These are phyloP conservation scores for Leishmania guyanensis DNA, from an alignment of 208 protist species.

Conservation along the genomic window DNA sequence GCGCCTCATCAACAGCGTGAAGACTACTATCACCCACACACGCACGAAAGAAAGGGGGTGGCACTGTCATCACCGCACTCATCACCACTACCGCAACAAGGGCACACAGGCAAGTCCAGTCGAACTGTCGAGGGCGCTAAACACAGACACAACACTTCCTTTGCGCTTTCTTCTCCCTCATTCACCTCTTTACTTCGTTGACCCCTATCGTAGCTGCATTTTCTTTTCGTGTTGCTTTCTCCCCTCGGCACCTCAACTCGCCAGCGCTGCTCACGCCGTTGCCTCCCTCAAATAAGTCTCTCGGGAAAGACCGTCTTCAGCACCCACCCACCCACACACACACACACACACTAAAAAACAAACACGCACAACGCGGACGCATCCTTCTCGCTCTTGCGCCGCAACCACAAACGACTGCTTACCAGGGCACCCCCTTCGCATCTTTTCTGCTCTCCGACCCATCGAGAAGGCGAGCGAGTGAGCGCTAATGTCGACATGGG, in stretches of 20 bases:
- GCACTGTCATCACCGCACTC: not conserved
- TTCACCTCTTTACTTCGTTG: not conserved
- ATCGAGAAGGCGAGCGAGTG: not conserved
- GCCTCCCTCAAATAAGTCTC: not conserved
- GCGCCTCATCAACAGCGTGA: too few species aligned
- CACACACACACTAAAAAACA: not conserved
- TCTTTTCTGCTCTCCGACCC: not conserved
- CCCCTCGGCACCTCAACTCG: not conserved
- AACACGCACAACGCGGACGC: not conserved
- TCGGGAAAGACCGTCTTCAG: not conserved
- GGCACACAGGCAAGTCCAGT: not conserved
- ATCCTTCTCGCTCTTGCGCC: not conserved
- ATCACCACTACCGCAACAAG: not conserved
- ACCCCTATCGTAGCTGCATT: not conserved
- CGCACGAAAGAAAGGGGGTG: not conserved
- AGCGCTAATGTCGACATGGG: conserved; percentile 37
- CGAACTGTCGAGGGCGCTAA: not conserved
- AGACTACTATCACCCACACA: not conserved
- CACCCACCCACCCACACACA: not conserved
- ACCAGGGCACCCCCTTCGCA: not conserved
- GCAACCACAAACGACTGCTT: not conserved
- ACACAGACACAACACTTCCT: not conserved
- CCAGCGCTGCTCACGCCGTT: not conserved
- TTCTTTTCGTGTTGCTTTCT: not conserved
- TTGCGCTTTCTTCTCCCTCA: not conserved